Conservation (phyloP, 176 grass and related monocot species). For the Paspalum vaginatum region DNA sequence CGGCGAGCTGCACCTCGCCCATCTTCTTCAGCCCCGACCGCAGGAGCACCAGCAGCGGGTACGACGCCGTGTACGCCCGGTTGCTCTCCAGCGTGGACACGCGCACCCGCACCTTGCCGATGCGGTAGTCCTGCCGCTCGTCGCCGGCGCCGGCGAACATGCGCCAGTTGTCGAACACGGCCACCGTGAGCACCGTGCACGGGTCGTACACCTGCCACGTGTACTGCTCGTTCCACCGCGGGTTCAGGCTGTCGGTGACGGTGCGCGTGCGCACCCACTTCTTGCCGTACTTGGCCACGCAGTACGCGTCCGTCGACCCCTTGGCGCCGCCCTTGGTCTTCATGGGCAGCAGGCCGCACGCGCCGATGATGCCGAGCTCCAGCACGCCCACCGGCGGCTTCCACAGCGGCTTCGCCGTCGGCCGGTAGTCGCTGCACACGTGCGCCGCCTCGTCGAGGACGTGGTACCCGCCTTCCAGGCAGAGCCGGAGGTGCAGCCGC, state of each 20-base stretch:
- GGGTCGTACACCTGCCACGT: conserved; percentile 99
- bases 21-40: conserved; percentile 92
- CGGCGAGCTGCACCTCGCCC: conserved; percentile 96
- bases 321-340: conserved; percentile 73
- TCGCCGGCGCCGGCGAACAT: conserved; percentile 72
- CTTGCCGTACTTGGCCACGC: conserved; percentile 97
- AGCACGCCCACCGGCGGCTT: conserved; percentile 81
- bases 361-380: conserved; percentile 85
- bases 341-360: conserved; percentile 87
- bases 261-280: conserved; percentile 97
- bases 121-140: conserved; percentile 77
- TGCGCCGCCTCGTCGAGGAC: conserved; percentile 96
- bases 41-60: conserved; percentile 82
- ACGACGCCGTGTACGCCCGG: conserved; percentile 69
- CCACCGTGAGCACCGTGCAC: conserved; percentile 86
- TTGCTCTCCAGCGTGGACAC: conserved; percentile 94
- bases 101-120: conserved; percentile 91
- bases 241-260: conserved; percentile 80
- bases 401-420: conserved; percentile 97
- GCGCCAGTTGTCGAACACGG: conserved; percentile 97
- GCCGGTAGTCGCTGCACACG: conserved; percentile 95
- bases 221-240: conserved; percentile 99
- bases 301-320: conserved; percentile 92
- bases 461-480: conserved; percentile 88
- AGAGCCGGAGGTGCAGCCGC: conserved; percentile 82